These are phyloP conservation scores for Talaromyces sp. DNA, from an alignment of 2,329 filamentous ascomycete genomes.

Conservation along the genomic window DNA sequence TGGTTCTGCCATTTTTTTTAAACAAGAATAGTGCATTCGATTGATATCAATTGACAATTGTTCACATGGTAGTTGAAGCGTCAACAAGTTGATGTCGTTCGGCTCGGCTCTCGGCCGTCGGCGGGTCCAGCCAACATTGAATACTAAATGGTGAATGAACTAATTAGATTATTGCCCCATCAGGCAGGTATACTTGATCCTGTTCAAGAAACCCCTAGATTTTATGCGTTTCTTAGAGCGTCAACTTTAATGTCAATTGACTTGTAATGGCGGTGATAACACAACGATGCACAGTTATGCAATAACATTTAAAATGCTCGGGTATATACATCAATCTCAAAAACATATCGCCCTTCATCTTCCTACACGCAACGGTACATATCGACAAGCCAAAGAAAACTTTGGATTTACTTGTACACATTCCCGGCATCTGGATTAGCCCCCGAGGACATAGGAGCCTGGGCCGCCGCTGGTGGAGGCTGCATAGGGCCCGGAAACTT, in stretches of 20 bases:
- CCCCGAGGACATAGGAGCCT: constrained; percentile 1
- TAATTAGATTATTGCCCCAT: no score
- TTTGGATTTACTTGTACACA: constrained; percentile 1
- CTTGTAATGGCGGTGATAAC: no score
- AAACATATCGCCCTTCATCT: neutral
- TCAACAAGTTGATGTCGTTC: no score
- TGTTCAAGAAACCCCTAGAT: no score
- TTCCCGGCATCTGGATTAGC: constrained; percentile 4
- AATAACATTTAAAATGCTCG: neutral
- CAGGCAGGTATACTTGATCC: no score
- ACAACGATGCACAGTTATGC: no score
- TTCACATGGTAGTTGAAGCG: neutral
- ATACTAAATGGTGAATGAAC: no score
- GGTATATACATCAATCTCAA: neutral
- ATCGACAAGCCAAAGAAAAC: no score
- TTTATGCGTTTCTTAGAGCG: no score
- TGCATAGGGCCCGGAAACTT: constrained; percentile 1
- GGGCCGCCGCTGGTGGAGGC: neutral
- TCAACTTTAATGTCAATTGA: no score
- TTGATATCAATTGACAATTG: neutral
- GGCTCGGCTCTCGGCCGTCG: neutral
- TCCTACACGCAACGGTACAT: no score
- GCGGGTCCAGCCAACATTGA: neutral
- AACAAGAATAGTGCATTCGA: neutral
- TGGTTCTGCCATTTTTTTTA: neutral